Conservation (phyloP, 495 filamentous ascomycete genomes). For the Massariosphaeria phaeospora region DNA sequence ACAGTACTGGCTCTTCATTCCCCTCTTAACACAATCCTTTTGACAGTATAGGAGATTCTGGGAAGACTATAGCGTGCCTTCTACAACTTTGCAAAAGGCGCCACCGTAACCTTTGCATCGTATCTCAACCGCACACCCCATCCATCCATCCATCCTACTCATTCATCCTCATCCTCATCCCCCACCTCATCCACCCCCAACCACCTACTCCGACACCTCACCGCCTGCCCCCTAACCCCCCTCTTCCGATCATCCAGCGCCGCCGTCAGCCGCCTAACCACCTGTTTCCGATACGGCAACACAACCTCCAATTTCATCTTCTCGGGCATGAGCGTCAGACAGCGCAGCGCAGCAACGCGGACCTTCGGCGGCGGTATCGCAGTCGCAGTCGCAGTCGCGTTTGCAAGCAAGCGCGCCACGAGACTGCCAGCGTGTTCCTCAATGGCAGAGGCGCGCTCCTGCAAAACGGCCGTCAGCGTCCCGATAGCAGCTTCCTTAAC, state of each 20-base stretch:
- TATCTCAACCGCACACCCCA: no score
- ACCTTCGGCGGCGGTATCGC: conserved; percentile 40
- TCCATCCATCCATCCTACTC: not conserved
- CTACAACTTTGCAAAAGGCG: no score
- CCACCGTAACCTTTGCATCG: no score
- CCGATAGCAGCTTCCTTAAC: conserved; percentile 61
- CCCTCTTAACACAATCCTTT: no score
- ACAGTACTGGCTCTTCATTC: no score
- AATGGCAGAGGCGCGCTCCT: conserved; percentile 51
- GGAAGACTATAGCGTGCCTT: no score
- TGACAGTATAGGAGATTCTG: no score
- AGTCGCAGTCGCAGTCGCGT: conserved; percentile 28
- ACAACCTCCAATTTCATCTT: conserved; percentile 46
- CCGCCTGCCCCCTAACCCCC: conserved; percentile 61
- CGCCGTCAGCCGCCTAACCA: conserved; percentile 50
- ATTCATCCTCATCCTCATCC: conserved; percentile 40
- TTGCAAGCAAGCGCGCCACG: conserved; percentile 53
- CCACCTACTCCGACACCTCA: conserved; percentile 64
- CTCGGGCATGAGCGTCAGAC: conserved; percentile 52
- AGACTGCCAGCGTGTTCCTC: conserved; percentile 59
- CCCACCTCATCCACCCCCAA: conserved; percentile 60
- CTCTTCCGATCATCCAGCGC: conserved; percentile 65
- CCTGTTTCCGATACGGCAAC: conserved; percentile 53
- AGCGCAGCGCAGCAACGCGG: conserved; percentile 51
- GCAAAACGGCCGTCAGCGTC: conserved; percentile 56